A percentile compares a stretch with the other conserved stretches of the same genome.
These are phyloP conservation scores for Sphaerulina vaccinii DNA, from an alignment of 2,329 filamentous ascomycete genomes.

Conservation along the genomic window DNA sequence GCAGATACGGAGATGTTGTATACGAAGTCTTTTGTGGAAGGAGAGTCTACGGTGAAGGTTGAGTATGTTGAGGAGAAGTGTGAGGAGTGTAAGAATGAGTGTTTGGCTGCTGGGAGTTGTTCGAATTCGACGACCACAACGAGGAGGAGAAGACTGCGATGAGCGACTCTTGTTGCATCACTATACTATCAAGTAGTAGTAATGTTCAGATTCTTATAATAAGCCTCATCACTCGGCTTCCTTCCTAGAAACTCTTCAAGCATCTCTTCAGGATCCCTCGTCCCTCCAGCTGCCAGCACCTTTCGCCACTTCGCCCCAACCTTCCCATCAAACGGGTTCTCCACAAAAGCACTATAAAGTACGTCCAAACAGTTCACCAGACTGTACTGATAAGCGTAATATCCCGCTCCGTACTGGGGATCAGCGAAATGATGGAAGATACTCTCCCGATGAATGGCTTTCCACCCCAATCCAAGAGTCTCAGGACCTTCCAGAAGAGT, in stretches of 20 bases:
- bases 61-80: background rate
- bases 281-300: slow-evolving; percentile 72
- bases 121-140: background rate
- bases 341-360: slow-evolving; percentile 75
- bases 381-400: slow-evolving; percentile 40
- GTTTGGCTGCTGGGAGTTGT: background rate
- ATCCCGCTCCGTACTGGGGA: background rate
- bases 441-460: background rate
- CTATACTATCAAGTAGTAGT: background rate
- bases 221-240: slow-evolving; percentile 50
- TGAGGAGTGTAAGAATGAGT: background rate
- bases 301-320: slow-evolving; percentile 73
- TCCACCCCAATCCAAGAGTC: background rate
- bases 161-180: background rate
- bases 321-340: slow-evolving; percentile 69
- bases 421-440: slow-evolving; percentile 2
- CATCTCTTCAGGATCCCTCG: slow-evolving; percentile 70
- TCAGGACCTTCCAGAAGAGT: background rate
- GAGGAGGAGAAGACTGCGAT: background rate
- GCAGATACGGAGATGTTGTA: background rate
- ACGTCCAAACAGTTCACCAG: slow-evolving; percentile 79
- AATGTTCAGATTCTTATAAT: background rate
- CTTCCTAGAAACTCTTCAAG: slow-evolving; percentile 73
- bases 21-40: background rate
- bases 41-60: background rate